phyloP scores from a whole-genome alignment of 495 filamentous ascomycete species.

The Acidiella bohemica region DNA sequence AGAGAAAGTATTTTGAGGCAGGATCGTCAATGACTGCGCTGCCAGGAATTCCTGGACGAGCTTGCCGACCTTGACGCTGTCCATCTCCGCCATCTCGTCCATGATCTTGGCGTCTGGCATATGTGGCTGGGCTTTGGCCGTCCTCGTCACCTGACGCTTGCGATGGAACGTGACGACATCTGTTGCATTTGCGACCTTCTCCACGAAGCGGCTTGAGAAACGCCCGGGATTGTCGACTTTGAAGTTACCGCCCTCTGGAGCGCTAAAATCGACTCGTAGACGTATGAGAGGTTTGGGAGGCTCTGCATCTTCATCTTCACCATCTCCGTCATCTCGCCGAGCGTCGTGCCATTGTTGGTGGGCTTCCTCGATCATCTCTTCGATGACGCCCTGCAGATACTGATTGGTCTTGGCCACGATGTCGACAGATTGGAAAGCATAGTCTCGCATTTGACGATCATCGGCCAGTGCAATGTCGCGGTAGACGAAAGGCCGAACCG shows the following conservation, averaged over 20 bases:
- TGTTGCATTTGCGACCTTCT: constrained; percentile 81
- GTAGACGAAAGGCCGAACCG: constrained; percentile 83
- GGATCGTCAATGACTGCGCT: constrained; percentile 73
- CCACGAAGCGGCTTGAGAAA: constrained; percentile 86
- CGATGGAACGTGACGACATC: constrained; percentile 89
- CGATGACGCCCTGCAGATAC: constrained; percentile 61
- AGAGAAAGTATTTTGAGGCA: constrained; percentile 80
- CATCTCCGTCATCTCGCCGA: constrained; percentile 43
- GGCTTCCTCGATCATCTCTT: constrained; percentile 76
- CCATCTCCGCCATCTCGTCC: constrained; percentile 45
- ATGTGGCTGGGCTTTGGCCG: constrained; percentile 29
- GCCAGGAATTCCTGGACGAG: constrained; percentile 75
- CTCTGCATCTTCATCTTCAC: constrained; percentile 38
- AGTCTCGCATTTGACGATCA: constrained; percentile 59
- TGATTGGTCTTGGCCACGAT: constrained; percentile 68
- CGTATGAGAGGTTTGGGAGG: constrained; percentile 70
- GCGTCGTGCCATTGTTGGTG: constrained; percentile 62
- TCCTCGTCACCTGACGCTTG: constrained; percentile 50
- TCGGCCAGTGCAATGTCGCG: constrained; percentile 65
- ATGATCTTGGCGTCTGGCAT: constrained; percentile 43
- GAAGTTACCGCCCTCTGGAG: constrained; percentile 73
- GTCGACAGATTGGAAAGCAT: constrained; percentile 59
- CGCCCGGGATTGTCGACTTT: constrained; percentile 93
- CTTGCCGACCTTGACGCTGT: constrained; percentile 74
- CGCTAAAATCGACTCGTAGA: constrained; percentile 79